Evolutionary conservation across 108 stramenopile genomes (phyloP).

Genomic region (Chaetoceros tenuissimus): DNA sequence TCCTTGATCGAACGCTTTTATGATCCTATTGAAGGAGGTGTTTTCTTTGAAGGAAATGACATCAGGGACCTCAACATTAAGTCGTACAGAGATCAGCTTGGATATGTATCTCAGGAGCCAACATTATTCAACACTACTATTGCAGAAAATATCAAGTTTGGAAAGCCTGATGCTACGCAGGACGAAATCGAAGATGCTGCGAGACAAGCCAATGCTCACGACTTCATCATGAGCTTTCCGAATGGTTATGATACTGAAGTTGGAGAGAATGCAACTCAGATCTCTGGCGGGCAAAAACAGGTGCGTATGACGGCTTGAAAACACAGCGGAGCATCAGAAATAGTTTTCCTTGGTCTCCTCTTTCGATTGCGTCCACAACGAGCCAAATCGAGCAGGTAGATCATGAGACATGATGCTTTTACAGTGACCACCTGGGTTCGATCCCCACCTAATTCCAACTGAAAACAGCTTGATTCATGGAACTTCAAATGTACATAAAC

Average conservation of each 20-base stretch:
- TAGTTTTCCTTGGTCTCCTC: no score
- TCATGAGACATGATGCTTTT: no score
- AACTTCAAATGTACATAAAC: conserved; percentile 3
- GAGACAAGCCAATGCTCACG: conserved; percentile 79
- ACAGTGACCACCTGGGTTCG: no score
- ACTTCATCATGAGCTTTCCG: conserved; percentile 68
- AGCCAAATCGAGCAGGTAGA: no score
- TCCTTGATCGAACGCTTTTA: conserved; percentile 90
- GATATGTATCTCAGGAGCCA: conserved; percentile 91
- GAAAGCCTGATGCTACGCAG: conserved; percentile 36
- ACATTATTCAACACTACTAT: conserved; percentile 82
- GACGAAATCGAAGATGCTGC: conserved; percentile 77
- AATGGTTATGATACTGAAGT: conserved; percentile 40
- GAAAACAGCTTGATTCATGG: background rate
- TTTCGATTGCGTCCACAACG: no score
- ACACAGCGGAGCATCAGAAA: conserved; percentile 14
- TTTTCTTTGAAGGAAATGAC: conserved; percentile 77
- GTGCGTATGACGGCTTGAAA: no score
- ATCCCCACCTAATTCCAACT: no score
- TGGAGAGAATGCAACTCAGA: conserved; percentile 43
- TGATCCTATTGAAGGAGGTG: conserved; percentile 70
- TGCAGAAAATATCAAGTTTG: conserved; percentile 86
- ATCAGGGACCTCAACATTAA: conserved; percentile 56
- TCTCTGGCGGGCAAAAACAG: conserved; percentile 68
- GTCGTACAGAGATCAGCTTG: conserved; percentile 81